Percentiles rank a stretch among this genome's conserved stretches.
Conservation (phyloP, 192 early-diverging fungal species). For the Coemansia sp. region DNA sequence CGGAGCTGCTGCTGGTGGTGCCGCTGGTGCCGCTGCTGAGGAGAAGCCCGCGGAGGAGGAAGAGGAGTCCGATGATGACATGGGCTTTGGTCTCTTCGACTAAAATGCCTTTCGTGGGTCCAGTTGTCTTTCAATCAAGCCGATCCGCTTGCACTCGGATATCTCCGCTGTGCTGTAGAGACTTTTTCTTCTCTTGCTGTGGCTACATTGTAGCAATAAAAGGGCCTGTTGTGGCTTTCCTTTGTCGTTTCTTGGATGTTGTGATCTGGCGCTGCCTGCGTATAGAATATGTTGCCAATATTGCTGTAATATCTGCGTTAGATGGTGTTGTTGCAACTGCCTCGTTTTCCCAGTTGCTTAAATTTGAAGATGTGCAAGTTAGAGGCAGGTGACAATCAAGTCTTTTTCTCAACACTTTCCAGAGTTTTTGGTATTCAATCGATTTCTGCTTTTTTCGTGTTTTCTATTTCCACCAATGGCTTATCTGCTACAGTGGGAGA, state of each 20-base stretch:
- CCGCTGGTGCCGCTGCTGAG: slow-evolving; percentile 63
- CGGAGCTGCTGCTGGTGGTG: slow-evolving; percentile 66
- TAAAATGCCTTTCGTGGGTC: slow-evolving; percentile 54
- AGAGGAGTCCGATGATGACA: slow-evolving; percentile 92
- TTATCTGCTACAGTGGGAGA: no score
- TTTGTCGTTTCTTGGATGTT: neutral
- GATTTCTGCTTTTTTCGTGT: no score
- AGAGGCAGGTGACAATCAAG: no score
- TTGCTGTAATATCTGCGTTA: no score
- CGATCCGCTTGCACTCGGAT: neutral
- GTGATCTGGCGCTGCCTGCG: neutral
- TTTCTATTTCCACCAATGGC: no score
- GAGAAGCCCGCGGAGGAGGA: slow-evolving; percentile 62
- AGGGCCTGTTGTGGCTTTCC: neutral
- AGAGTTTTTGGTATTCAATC: no score
- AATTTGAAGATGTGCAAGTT: no score
- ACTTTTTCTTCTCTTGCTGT: neutral
- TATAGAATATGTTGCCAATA: no score
- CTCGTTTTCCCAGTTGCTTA: no score
- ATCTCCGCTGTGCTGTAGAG: neutral
- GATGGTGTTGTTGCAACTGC: no score
- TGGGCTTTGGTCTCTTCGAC: slow-evolving; percentile 98
- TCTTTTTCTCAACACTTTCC: no score
- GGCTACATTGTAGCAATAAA: no score
- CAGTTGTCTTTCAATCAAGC: neutral